These are phyloP conservation scores for Saturnispora sekii DNA, from an alignment of 805 yeast genomes.

Conservation along the genomic window DNA sequence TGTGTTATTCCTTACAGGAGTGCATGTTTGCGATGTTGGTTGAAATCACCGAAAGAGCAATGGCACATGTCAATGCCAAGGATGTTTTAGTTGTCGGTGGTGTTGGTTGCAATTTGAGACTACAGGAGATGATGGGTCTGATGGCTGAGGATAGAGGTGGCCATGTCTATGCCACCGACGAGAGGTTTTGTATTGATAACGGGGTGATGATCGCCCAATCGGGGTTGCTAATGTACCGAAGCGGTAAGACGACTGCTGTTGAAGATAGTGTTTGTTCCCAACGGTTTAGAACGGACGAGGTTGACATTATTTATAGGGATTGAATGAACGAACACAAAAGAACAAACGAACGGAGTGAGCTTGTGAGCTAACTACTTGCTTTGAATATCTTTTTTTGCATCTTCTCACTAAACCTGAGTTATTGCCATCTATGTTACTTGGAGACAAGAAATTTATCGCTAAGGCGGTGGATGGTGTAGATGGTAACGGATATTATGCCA, in stretches of 20 bases:
- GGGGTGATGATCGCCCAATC: slow-evolving; percentile 99
- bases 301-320: slow-evolving; percentile 81
- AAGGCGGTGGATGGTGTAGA: no score
- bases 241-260: slow-evolving; percentile 58
- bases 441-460: no score
- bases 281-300: slow-evolving; percentile 91
- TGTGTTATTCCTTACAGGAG: slow-evolving; percentile 90
- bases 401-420: no score
- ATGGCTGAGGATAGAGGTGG: slow-evolving; percentile 92
- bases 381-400: neutral
- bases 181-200: slow-evolving; percentile 92
- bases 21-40: slow-evolving; percentile 91
- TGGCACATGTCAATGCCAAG: slow-evolving; percentile 89
- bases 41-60: slow-evolving; percentile 94
- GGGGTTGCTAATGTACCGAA: slow-evolving; percentile 75
- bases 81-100: slow-evolving; percentile 97
- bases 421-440: no score
- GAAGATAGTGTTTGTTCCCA: slow-evolving; percentile 81
- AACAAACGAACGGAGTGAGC: neutral
- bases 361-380: neutral
- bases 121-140: slow-evolving; percentile 93
- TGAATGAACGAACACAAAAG: neutral
- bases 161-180: slow-evolving; percentile 89
- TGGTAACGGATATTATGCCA: no score
- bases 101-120: slow-evolving; percentile 88